Percentiles rank a stretch among this genome's conserved stretches.
phyloP scores from a whole-genome alignment of 352 stramenopile species.

The Phytophthora cactorum region DNA sequence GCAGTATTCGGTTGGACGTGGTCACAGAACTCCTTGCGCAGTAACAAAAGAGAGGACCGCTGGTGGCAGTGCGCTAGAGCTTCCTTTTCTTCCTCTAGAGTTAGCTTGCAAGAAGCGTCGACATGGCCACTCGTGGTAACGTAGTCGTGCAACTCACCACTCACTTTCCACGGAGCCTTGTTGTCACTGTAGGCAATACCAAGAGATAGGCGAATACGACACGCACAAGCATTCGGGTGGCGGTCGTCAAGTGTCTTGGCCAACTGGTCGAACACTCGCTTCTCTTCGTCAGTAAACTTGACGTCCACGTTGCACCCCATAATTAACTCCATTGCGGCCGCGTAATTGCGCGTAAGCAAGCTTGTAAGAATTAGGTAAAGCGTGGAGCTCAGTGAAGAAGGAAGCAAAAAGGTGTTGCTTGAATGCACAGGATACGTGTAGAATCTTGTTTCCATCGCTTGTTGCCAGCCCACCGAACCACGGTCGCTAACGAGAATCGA shows the following conservation, averaged over 20 bases:
- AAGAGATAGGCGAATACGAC: conserved; percentile 90
- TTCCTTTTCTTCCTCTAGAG: conserved; percentile 95
- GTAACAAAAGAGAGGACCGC: conserved; percentile 63
- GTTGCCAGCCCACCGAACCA: conserved; percentile 82
- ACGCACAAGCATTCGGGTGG: conserved; percentile 96
- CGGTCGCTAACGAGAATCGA: conserved; percentile 80
- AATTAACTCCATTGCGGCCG: conserved; percentile 96
- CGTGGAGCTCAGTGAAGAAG: conserved; percentile 95
- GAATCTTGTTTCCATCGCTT: conserved; percentile 92
- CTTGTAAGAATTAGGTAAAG: conserved; percentile 98
- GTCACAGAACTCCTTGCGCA: conserved; percentile 79
- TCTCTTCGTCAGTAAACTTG: conserved; percentile 95
- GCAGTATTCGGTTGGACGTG: conserved; percentile 35
- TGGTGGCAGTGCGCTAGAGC: conserved; percentile 82
- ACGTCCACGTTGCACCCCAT: conserved; percentile 97
- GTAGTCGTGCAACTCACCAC: conserved; percentile 88
- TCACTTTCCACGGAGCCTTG: conserved; percentile 91
- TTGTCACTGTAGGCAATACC: conserved; percentile 91
- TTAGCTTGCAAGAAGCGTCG: conserved; percentile 93
- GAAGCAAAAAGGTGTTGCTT: conserved; percentile 94
- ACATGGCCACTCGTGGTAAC: conserved; percentile 91
- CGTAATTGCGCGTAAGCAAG: conserved; percentile 95
- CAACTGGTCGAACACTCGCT: conserved; percentile 97
- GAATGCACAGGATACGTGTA: conserved; percentile 99
- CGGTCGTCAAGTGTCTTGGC: conserved; percentile 95